These are phyloP conservation scores for Durotheca rogersii DNA, from an alignment of 495 filamentous ascomycete genomes.

Conservation along the genomic window DNA sequence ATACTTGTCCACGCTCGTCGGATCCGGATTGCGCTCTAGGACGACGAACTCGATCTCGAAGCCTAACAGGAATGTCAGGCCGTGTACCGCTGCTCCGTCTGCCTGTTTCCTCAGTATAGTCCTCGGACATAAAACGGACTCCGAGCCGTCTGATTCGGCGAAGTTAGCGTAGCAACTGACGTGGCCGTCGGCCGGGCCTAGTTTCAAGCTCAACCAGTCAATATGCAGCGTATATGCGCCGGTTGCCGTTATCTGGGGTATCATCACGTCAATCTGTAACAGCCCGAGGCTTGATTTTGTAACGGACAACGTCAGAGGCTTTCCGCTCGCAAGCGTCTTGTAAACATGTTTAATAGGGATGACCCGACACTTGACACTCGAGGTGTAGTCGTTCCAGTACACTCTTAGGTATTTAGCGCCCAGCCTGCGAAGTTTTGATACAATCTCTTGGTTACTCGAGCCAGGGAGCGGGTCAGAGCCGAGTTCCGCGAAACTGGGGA, in stretches of 20 bases:
- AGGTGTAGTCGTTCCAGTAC: constrained; percentile 80
- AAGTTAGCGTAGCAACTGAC: constrained; percentile 65
- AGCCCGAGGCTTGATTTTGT: constrained; percentile 56
- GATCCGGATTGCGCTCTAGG: constrained; percentile 45
- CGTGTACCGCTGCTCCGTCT: constrained; percentile 47
- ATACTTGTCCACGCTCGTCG: constrained; percentile 25
- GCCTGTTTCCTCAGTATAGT: constrained; percentile 55
- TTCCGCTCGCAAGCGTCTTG: constrained; percentile 54
- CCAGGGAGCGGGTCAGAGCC: constrained; percentile 27
- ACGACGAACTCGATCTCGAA: constrained; percentile 87
- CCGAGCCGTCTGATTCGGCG: constrained; percentile 48
- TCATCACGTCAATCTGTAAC: constrained; percentile 57
- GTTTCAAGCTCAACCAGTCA: constrained; percentile 59
- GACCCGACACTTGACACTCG: constrained; percentile 64
- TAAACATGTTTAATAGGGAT: constrained; percentile 67
- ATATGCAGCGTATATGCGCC: constrained; percentile 64
- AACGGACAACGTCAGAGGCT: constrained; percentile 54
- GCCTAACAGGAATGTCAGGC: constrained; percentile 60
- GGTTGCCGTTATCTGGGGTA: constrained; percentile 44
- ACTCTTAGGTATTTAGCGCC: constrained; percentile 62
- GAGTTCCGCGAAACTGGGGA: constrained; percentile 4
- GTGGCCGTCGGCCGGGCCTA: constrained; percentile 53
- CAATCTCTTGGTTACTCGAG: constrained; percentile 37
- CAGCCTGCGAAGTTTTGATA: constrained; percentile 9
- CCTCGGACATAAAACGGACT: constrained; percentile 58